Base-by-base conservation (phyloP, 176 grass and related monocot species). In the Elymus sibiricus region DNA sequence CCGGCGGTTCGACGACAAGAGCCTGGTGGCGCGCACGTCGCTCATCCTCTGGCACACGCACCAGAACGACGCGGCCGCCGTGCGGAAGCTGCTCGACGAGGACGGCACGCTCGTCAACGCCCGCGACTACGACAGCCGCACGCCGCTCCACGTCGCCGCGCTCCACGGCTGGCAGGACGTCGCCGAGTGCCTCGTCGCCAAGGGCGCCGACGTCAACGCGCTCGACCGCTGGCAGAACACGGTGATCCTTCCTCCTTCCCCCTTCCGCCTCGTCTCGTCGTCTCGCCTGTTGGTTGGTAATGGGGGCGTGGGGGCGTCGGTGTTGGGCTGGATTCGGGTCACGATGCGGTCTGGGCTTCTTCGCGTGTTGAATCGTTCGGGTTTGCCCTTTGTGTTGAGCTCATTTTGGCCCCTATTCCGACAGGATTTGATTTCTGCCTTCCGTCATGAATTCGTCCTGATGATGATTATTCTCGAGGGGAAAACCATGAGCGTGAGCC, bases 21-120 rank as follows among this genome's bases (percentile, higher is more conserved):
- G 87, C 43, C 74, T 91, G 24, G 97, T 99, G 66, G 95, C 88
- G 43, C 86, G 94, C 24, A 99, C 97, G 44, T 96, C 94, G 83
- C 92, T 99, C 49, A 99, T 99, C 90, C 90, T 99, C n/a, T 99
- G 97, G 97, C 97, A 99, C 88, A 93, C 97, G 79, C 97, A 99
- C 85, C 97, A 99, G 90, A 97, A 99, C 90, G 94, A 99, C 82
- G 88, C 40, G 5, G 38, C 32, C 49, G 90, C 94, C 65, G 94
- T 99, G 83, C 87, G 94, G 44, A 99, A 94, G 90, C 92, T 99
- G 61, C 92, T 99, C 26, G 92, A 99, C 51, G 94, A 99, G 88
- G 94, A 99, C 83, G 87, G 39, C 53, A 32, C 77, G 64, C 97
- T 99, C 85, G 97, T 99, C 85, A 92, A 87, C 90, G 97, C 97